These are phyloP conservation scores for Coccomyxa sp. DNA, from an alignment of 139 green algal genomes.

Conservation along the genomic window DNA sequence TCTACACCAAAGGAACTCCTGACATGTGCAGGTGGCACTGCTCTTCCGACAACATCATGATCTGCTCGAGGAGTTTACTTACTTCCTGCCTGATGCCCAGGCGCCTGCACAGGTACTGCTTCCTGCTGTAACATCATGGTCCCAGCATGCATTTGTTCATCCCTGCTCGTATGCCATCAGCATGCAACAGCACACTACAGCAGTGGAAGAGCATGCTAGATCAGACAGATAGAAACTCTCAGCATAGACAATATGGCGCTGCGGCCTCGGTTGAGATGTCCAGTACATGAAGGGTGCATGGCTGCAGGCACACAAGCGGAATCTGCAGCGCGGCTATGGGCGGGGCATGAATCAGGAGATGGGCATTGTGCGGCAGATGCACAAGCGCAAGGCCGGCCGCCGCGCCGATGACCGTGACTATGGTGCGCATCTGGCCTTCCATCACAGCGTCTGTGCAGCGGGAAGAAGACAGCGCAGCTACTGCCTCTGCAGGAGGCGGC, in stretches of 20 bases:
- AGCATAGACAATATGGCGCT: no score
- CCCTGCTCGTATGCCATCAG: no score
- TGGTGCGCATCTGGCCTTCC: background rate
- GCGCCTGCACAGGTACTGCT: slow-evolving; percentile 26
- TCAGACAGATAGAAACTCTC: no score
- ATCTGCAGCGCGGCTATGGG: background rate
- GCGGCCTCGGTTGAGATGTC: no score
- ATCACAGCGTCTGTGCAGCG: background rate
- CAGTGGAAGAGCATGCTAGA: no score
- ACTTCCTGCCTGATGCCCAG: slow-evolving; percentile 93
- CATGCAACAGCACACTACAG: no score
- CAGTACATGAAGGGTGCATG: no score
- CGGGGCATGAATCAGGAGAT: background rate
- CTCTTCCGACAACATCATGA: slow-evolving; percentile 92
- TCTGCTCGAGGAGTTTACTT: slow-evolving; percentile 96
- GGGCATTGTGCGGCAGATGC: background rate
- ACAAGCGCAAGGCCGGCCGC: slow-evolving; percentile 24
- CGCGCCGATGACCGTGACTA: slow-evolving; percentile 10
- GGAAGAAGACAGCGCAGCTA: background rate
- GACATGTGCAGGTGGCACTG: slow-evolving; percentile 67
- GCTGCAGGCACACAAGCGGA: no score
- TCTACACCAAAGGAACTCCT: no score
- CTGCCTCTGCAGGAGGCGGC: background rate
- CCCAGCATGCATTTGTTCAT: no score
- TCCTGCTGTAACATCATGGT: background rate